These are phyloP conservation scores for Aaosphaeria arxii DNA, from an alignment of 2,329 filamentous ascomycete species.

Conservation along the genomic window DNA sequence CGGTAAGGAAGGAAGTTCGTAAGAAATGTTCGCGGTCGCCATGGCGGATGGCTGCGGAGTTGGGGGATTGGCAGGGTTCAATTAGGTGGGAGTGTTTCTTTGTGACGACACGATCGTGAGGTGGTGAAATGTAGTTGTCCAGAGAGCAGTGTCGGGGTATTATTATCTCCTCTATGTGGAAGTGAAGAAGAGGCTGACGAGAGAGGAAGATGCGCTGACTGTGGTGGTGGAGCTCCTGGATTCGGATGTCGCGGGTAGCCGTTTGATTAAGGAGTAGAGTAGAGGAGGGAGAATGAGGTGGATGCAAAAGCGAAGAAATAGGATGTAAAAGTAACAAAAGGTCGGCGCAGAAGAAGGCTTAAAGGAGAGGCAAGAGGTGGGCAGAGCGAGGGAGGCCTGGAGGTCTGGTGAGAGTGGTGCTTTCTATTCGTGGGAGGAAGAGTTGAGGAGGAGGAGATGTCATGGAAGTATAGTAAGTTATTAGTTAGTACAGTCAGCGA, in stretches of 20 bases:
- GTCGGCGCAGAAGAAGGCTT: slow-evolving; percentile 1
- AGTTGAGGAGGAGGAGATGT: no score
- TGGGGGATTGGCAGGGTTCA: slow-evolving; percentile 5
- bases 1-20: slow-evolving; percentile 79
- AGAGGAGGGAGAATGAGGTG: slow-evolving; percentile 3
- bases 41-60: slow-evolving; percentile 15
- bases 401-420: slow-evolving; percentile 29
- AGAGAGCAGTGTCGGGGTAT: background rate
- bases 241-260: slow-evolving; percentile 26
- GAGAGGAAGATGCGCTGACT: no score
- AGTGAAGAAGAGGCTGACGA: no score
- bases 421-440: background rate
- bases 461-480: no score
- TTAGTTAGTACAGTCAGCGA: no score
- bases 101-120: background rate
- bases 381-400: slow-evolving; percentile 19
- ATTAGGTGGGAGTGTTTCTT: background rate
- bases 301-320: background rate
- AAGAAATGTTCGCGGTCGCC: slow-evolving; percentile 48
- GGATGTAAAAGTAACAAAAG: background rate
- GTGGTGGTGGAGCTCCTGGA: background rate
- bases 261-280: slow-evolving; percentile 19
- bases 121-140: background rate
- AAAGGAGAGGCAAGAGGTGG: slow-evolving; percentile 35
- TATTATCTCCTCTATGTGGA: no score